Conservation (phyloP, 2,329 filamentous ascomycete species). For the Fusarium sacchari region DNA sequence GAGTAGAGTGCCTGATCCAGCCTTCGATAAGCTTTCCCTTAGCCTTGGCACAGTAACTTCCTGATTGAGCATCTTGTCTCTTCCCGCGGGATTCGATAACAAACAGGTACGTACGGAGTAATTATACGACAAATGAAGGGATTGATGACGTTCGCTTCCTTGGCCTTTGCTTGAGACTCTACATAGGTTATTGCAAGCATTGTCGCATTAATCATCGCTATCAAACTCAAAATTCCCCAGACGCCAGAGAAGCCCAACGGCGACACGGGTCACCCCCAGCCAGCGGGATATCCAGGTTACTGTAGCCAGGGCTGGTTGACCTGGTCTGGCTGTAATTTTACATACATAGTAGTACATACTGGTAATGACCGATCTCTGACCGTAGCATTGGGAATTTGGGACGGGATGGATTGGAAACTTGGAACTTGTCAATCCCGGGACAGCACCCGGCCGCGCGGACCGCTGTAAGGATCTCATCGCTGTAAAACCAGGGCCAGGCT, state of each 20-base stretch:
- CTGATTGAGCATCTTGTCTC: neutral
- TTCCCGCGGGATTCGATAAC: neutral
- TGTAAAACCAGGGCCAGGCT: slow-evolving; percentile 3
- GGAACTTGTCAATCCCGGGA: slow-evolving; percentile 15
- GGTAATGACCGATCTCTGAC: slow-evolving; percentile 15
- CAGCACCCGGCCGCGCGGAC: slow-evolving; percentile 17
- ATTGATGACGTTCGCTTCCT: slow-evolving; percentile 16
- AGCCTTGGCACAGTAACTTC: neutral
- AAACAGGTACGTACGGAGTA: too few species aligned
- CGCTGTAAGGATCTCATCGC: slow-evolving; percentile 2
- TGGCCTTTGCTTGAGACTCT: neutral
- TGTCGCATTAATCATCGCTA: slow-evolving; percentile 15
- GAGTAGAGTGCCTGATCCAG: neutral
- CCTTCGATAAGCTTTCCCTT: slow-evolving; percentile 17
- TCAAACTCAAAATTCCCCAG: slow-evolving; percentile 11
- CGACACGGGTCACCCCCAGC: neutral
- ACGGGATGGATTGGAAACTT: slow-evolving; percentile 26
- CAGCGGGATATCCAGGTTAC: slow-evolving; percentile 1
- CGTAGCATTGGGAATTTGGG: slow-evolving; percentile 18
- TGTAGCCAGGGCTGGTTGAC: neutral
- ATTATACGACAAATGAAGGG: neutral
- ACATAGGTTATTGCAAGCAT: slow-evolving; percentile 27
- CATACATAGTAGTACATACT: too few species aligned
- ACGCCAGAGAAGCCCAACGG: neutral
- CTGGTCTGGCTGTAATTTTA: slow-evolving; percentile 6